Base-by-base conservation (phyloP, 1,139 yeast genomes). In the Casaregolazyma suthepensis region DNA sequence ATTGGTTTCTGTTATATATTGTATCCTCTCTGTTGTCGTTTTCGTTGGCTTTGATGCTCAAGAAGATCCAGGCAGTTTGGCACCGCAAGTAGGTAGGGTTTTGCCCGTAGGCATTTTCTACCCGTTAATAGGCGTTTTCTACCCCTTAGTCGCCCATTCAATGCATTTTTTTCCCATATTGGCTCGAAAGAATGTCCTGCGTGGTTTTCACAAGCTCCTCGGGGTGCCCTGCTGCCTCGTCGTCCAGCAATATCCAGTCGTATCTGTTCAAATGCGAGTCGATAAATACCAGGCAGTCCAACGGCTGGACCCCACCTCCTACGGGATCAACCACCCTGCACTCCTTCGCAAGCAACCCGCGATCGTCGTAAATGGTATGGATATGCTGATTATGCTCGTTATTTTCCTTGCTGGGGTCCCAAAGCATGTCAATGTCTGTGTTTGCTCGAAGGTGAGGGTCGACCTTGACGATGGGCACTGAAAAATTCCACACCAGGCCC, bases 251-350 rank as follows among this genome's bases (percentile, higher is more conserved):
- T 1, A 47, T 20, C 44, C 40, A 18, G 2, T 43, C 44, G n/a
- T 47, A 29, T 26, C 44, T 19, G 37, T 47, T 47, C 23, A 43
- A 23, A 17, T 23, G 45, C 2, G 52, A 31, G 45, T 59, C 61
- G 19, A 59, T 37, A 44, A 59, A 51, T 12, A 57, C 57, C 20
- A 59, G 45, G 40, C 61, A 55, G 44, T 56, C 58, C 38, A 61
- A 15, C 1, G 64, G 59, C 20, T 48, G 52, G 5, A 56, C 29
- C 4, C 64, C 64, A 5, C 64, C 64, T n/a, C 63, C 64, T 10
- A 60, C 47, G 1, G 64, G 64, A 50, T 61, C 61, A 26, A 61
- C 51, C 4, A 59, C 63, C 7, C 64, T 56, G 45, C 61, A 54
- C 43, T 57, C 58, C 37, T 50, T 47, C 5, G 64, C 64, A 6